Conservation (phyloP, 495 filamentous ascomycete genomes). For the Penicillium pancosmium region DNA sequence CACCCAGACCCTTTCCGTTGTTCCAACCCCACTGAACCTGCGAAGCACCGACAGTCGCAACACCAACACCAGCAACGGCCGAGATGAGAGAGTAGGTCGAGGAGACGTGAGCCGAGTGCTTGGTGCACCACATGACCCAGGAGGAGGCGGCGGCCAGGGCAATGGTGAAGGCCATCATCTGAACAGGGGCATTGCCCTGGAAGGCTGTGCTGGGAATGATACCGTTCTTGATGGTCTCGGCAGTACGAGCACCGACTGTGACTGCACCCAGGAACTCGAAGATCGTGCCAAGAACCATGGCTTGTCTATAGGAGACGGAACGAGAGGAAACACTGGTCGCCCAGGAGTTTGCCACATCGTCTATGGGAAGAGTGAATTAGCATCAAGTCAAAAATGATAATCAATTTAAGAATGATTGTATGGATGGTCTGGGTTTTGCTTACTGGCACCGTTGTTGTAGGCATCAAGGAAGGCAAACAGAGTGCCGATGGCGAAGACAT, state of each 20-base stretch:
- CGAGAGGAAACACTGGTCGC: constrained; percentile 71
- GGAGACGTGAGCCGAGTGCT: constrained; percentile 62
- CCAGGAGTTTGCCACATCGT: constrained; percentile 81
- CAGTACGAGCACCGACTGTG: constrained; percentile 60
- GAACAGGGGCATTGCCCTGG: constrained; percentile 54
- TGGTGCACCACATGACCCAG: constrained; percentile 66
- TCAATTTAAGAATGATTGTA: neutral
- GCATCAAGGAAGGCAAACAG: constrained; percentile 76
- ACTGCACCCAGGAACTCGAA: constrained; percentile 66
- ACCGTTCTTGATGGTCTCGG: constrained; percentile 61
- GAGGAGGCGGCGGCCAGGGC: constrained; percentile 57
- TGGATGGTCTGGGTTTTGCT: constrained; percentile 25
- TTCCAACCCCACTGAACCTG: constrained; percentile 68
- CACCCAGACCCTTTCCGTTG: constrained; percentile 58
- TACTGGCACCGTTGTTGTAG: constrained; percentile 69
- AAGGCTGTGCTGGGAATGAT: constrained; percentile 57
- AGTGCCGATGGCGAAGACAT: constrained; percentile 75
- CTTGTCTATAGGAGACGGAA: constrained; percentile 66
- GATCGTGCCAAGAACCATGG: constrained; percentile 66
- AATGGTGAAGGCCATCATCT: constrained; percentile 63
- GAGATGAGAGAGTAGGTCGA: constrained; percentile 68
- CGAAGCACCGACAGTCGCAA: constrained; percentile 58
- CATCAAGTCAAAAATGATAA: neutral
- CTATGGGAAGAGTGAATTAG: constrained; percentile 17
- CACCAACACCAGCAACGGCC: constrained; percentile 63